phyloP scores from a whole-genome alignment of 2,329 filamentous ascomycete species.

The Penicillium crustosum region DNA sequence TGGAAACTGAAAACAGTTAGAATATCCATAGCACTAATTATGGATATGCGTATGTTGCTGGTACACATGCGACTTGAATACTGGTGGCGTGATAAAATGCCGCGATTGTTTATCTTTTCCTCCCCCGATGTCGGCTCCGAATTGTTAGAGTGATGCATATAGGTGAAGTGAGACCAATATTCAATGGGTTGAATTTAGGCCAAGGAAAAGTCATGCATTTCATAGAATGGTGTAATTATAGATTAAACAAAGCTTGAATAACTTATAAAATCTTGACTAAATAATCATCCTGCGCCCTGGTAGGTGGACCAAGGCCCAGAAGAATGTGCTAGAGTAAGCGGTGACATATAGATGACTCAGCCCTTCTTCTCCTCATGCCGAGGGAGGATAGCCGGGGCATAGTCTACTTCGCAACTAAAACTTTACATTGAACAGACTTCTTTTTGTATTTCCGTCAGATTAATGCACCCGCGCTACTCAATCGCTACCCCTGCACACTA shows the following conservation, averaged over 20 bases:
- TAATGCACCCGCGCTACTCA: background rate
- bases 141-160: background rate
- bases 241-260: background rate
- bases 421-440: conserved; percentile 6
- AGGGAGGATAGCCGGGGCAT: conserved; percentile 15
- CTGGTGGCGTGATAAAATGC: conserved; percentile 14
- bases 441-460: conserved; percentile 14
- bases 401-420: conserved; percentile 5
- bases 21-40: conserved; percentile 18
- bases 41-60: conserved; percentile 22
- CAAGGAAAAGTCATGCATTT: background rate
- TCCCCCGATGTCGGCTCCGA: conserved; percentile 6
- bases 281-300: background rate
- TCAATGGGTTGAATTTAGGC: background rate
- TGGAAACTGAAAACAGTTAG: conserved; percentile 23
- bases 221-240: background rate
- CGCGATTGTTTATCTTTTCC: background rate
- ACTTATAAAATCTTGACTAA: background rate
- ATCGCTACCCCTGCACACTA: background rate
- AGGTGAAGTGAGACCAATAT: background rate
- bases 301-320: background rate
- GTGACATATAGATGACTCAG: conserved; percentile 26
- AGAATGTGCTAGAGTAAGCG: conserved; percentile 29
- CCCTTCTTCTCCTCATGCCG: conserved; percentile 19
- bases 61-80: background rate